phyloP scores from a whole-genome alignment of 768 basidiomycete genomes.

The Podaxis sp. region DNA sequence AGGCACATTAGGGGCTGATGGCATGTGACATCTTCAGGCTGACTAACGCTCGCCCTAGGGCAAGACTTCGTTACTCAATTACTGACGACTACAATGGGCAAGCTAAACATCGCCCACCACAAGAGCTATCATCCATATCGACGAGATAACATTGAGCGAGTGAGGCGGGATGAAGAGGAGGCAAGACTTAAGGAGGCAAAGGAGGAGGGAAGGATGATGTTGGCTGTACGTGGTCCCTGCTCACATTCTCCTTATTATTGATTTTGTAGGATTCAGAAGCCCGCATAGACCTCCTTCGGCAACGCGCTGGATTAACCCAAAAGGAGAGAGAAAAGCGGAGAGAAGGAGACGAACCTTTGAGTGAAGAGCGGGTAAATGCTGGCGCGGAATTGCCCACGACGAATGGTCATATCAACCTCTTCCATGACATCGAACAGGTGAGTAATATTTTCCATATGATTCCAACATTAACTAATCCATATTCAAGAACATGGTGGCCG shows the following conservation, averaged over 20 bases:
- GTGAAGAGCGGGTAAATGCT: slow-evolving; percentile 18
- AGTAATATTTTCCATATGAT: slow-evolving; percentile 11
- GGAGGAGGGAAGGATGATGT: slow-evolving; percentile 68
- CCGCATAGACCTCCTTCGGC: slow-evolving; percentile 60
- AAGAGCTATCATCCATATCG: slow-evolving; percentile 90
- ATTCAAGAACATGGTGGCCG: slow-evolving; percentile 38
- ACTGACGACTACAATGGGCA: slow-evolving; percentile 54
- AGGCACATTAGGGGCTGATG: too few relatives aligned
- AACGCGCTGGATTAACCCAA: slow-evolving; percentile 48
- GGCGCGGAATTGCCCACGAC: slow-evolving; percentile 42
- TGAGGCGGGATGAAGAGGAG: slow-evolving; percentile 80
- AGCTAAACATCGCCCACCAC: slow-evolving; percentile 87
- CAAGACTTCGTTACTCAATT: background rate
- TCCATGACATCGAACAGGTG: slow-evolving; percentile 79
- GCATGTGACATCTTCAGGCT: too few relatives aligned
- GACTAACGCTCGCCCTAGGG: too few relatives aligned
- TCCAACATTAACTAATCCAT: background rate
- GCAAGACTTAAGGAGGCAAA: slow-evolving; percentile 62
- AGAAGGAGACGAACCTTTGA: slow-evolving; percentile 35
- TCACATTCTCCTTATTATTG: slow-evolving; percentile 13
- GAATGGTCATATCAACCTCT: slow-evolving; percentile 78
- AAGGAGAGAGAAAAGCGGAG: slow-evolving; percentile 35
- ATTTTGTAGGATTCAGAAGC: slow-evolving; percentile 73
- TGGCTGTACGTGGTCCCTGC: slow-evolving; percentile 53
- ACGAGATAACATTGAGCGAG: slow-evolving; percentile 79